Base-by-base conservation (phyloP, 768 basidiomycete species). In the Collybiopsis confluens region DNA sequence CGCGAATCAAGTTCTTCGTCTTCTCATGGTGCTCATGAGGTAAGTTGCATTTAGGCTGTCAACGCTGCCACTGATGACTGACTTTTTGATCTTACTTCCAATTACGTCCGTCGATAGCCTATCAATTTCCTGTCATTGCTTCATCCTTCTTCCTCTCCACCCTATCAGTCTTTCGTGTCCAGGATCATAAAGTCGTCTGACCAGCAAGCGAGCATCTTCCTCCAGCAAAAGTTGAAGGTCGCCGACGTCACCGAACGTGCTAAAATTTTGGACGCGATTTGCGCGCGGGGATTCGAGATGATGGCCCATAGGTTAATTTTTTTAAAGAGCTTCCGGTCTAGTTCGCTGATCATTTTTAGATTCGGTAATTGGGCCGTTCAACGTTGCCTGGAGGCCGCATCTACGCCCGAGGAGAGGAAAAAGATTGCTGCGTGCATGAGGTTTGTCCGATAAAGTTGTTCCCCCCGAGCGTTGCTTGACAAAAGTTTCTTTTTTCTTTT, bases 281-380 rank as follows among this genome's bases (percentile, higher is more conserved):
- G 89, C 56, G 77, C 82, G 37, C 80, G 85, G 11, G 90, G 91
- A 1, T 90, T 88, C 57, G 91, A 93, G 65, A 92, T 92, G 91
- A 93, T 93, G 91, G 90, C 89, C 54, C 86, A 91, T 65, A 77
- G 89, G 87, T 36, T 24, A 43, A 43, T 38, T 16, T 35, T 45
- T 47, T 33, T 33, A 13, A 37, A 42, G 35, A 6, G 44, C 16
- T 18, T 18, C 48, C 33, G 5, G 26, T 24, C 24, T 5, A 21
- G 3, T 43, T 56, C n/a, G 44, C 45, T 27, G 24, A 30, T 21
- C 52, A n/a, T n/a, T n/a, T n/a, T 53, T 61, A 90, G 90, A n/a
- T 93, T 93, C 58, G 91, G 91, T 2, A 93, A 93, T 62, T 92
- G 90, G 90, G 90, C 90, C 0, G 90, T 92, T 35, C 91, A 93